Evolutionary conservation across 2,329 filamentous ascomycete genomes (phyloP).

Genomic region (Botryosphaeria dothidea): DNA sequence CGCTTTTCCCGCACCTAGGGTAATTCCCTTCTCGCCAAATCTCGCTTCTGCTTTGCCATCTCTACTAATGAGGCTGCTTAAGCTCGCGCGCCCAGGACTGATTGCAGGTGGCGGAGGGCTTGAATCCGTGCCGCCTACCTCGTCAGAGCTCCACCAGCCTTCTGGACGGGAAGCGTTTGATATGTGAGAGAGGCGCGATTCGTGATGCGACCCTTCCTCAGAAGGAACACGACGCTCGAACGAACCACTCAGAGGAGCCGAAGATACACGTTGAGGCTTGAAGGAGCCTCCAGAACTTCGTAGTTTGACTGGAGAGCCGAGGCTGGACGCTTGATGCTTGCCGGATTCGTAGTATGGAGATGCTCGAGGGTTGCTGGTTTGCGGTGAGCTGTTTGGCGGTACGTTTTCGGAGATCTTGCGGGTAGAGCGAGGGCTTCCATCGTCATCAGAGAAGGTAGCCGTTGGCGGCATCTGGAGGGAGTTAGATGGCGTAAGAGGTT

Average conservation of each 20-base stretch:
- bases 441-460: constrained; percentile 6
- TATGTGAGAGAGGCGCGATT: constrained; percentile 21
- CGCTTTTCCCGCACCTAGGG: constrained; percentile 32
- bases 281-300: neutral
- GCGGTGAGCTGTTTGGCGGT: neutral
- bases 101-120: constrained; percentile 23
- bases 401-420: constrained; percentile 20
- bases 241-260: neutral
- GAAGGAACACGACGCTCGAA: constrained; percentile 1
- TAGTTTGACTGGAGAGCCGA: constrained; percentile 4
- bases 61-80: constrained; percentile 13
- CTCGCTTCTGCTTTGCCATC: constrained; percentile 30
- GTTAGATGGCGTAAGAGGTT: constrained; percentile 10
- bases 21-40: constrained; percentile 37
- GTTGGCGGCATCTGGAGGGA: constrained; percentile 1
- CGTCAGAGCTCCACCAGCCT: constrained; percentile 42
- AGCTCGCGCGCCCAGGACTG: constrained; percentile 21
- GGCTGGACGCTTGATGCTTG: constrained; percentile 6
- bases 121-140: constrained; percentile 30
- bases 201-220: constrained; percentile 9
- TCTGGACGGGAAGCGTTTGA: constrained; percentile 34
- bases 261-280: neutral
- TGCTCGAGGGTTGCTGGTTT: neutral
- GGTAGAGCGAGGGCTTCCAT: constrained; percentile 14
- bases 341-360: neutral